These are phyloP conservation scores for Aspergillus ostianus DNA, from an alignment of 495 filamentous ascomycete genomes.

Conservation along the genomic window DNA sequence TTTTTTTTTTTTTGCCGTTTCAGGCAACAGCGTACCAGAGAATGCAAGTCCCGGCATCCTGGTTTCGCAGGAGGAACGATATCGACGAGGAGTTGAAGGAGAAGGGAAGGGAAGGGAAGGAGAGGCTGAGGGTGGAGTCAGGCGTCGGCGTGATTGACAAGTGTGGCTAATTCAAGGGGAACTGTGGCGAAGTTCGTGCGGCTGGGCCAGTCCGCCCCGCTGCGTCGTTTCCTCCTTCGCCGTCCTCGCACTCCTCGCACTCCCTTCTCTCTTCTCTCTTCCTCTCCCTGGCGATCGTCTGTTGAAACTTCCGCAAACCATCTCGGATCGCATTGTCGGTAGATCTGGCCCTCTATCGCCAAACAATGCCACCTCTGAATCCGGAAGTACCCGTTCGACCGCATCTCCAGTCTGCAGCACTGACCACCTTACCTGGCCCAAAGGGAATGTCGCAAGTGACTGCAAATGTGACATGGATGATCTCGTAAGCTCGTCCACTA, in stretches of 20 bases:
- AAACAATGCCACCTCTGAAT: neutral
- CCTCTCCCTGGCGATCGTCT: neutral
- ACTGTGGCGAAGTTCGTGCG: neutral
- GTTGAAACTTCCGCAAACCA: neutral
- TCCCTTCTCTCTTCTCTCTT: no score
- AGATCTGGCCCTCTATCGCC: neutral
- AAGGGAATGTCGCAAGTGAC: neutral
- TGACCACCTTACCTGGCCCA: neutral
- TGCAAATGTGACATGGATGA: neutral
- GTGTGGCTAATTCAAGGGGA: neutral
- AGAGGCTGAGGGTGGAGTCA: neutral
- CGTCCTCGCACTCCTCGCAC: neutral
- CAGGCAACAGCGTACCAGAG: neutral
- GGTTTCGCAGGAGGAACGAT: no score
- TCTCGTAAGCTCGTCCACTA: neutral
- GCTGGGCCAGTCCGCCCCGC: neutral
- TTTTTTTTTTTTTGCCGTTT: neutral
- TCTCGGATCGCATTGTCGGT: neutral
- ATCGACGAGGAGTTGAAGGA: no score
- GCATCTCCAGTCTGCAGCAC: neutral
- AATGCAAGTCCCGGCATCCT: no score
- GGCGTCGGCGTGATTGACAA: no score
- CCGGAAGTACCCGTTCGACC: slow-evolving; percentile 2
- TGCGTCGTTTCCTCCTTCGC: neutral
- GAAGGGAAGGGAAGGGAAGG: neutral